Evolutionary conservation across 2,329 filamentous ascomycete genomes (phyloP).

Genomic region (Botrytis fabae): DNA sequence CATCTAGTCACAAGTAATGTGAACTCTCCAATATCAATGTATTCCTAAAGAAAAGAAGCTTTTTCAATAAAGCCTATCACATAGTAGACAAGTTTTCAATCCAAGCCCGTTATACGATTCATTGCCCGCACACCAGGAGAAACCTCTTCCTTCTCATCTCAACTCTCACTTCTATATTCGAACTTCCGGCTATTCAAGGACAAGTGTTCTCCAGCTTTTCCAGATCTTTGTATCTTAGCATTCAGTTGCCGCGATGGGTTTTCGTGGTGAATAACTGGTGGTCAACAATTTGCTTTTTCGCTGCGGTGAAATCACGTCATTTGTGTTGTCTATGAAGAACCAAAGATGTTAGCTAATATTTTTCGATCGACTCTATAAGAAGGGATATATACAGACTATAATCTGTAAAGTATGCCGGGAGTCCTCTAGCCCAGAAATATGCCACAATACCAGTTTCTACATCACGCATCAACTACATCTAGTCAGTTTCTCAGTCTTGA

Average conservation of each 20-base stretch:
- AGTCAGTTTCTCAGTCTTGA: neutral
- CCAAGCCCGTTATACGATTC: neutral
- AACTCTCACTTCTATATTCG: neutral
- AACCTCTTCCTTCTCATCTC: neutral
- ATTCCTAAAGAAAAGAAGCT: neutral
- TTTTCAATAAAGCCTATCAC: neutral
- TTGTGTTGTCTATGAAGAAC: neutral
- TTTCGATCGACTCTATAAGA: neutral
- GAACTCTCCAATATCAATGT: neutral
- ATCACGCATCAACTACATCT: neutral
- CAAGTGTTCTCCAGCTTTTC: neutral
- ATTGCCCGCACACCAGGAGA: no score
- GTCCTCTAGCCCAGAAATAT: neutral
- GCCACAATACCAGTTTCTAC: neutral
- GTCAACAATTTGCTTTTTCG: neutral
- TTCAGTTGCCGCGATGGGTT: neutral
- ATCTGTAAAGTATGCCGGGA: neutral
- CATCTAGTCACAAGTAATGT: neutral
- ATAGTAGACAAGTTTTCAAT: neutral
- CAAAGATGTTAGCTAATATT: no score
- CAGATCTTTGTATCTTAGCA: neutral
- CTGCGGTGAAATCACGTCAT: neutral
- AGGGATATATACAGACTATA: accelerated
- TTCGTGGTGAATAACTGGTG: neutral
- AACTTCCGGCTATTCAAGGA: neutral